Evolutionary conservation across 1,139 yeast genomes (phyloP).

Genomic region (Torulaspora pretoriensis): DNA sequence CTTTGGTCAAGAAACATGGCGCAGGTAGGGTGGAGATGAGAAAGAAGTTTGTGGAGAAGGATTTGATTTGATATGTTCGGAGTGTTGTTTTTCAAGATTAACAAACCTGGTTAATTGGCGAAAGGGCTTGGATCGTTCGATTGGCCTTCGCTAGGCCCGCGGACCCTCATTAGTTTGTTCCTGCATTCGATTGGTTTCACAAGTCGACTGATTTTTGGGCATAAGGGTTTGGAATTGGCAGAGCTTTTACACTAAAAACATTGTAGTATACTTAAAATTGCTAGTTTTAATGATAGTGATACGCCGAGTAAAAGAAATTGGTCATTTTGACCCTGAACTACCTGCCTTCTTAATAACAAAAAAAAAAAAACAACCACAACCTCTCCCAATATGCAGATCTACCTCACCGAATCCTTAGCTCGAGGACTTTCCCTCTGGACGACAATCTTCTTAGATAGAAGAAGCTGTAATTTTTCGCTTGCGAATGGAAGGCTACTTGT

Average conservation of each 20-base stretch:
- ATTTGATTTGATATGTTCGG: constrained; percentile 27
- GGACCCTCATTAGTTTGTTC: background rate
- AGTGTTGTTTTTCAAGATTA: background rate
- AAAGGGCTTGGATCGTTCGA: too few relatives aligned
- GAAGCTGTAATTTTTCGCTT: constrained; percentile 52
- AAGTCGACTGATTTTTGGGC: too few relatives aligned
- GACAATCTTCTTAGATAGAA: constrained; percentile 57
- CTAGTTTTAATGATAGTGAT: background rate
- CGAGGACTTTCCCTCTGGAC: constrained; percentile 58
- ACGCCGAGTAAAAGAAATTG: constrained; percentile 8
- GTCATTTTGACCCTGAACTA: background rate
- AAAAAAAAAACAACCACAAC: too few relatives aligned
- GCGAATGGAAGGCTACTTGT: constrained; percentile 33
- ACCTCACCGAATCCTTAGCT: constrained; percentile 27
- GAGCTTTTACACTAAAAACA: background rate
- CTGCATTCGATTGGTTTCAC: too few relatives aligned
- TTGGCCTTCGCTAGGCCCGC: too few relatives aligned
- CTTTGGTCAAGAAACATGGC: constrained; percentile 39
- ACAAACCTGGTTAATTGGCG: background rate
- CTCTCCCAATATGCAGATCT: background rate
- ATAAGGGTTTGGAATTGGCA: background rate
- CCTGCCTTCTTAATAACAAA: too few relatives aligned
- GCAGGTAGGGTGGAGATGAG: constrained; percentile 40
- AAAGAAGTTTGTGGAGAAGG: constrained; percentile 38
- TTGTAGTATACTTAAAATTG: constrained; percentile 2